These are phyloP conservation scores for Lichtheimia ramosa DNA, from an alignment of 371 early-diverging fungal species.

Conservation along the genomic window DNA sequence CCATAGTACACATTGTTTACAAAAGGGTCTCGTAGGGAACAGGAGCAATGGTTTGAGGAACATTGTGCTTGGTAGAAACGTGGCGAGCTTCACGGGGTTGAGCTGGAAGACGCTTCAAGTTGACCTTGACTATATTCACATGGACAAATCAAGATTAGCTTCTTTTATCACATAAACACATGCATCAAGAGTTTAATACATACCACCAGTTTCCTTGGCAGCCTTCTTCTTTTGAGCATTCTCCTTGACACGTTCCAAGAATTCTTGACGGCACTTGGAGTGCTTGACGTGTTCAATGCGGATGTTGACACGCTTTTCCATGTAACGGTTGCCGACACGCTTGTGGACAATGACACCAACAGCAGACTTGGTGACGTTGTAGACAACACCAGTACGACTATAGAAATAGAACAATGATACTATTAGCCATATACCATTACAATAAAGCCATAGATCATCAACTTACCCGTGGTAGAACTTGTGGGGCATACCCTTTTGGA, in stretches of 20 bases:
- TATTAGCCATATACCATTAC: background rate
- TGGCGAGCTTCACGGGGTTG: conserved; percentile 91
- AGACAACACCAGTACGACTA: conserved; percentile 96
- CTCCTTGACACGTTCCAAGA: conserved; percentile 96
- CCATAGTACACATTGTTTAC: conserved; percentile 29
- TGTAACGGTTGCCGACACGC: conserved; percentile 95
- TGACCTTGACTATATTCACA: conserved; percentile 55
- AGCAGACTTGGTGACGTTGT: conserved; percentile 97
- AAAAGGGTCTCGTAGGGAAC: conserved; percentile 93
- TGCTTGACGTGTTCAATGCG: conserved; percentile 99
- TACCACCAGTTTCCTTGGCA: conserved; percentile 67
- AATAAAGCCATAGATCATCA: background rate
- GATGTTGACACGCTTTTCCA: conserved; percentile 98
- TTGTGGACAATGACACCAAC: conserved; percentile 99
- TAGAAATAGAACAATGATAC: background rate
- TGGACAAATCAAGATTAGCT: background rate
- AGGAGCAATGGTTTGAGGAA: conserved; percentile 90
- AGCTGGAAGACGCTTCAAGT: conserved; percentile 93
- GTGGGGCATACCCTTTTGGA: conserved; percentile 99
- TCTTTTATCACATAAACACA: background rate
- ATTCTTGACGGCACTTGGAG: conserved; percentile 99
- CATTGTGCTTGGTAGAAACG: conserved; percentile 88
- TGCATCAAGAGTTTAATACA: background rate
- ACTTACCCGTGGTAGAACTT: conserved; percentile 99
- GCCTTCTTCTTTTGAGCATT: conserved; percentile 87